A percentile compares a stretch with the other conserved stretches of the same genome.
phyloP scores from a whole-genome alignment of 345 rosid species.

The Hypericum perforatum region DNA sequence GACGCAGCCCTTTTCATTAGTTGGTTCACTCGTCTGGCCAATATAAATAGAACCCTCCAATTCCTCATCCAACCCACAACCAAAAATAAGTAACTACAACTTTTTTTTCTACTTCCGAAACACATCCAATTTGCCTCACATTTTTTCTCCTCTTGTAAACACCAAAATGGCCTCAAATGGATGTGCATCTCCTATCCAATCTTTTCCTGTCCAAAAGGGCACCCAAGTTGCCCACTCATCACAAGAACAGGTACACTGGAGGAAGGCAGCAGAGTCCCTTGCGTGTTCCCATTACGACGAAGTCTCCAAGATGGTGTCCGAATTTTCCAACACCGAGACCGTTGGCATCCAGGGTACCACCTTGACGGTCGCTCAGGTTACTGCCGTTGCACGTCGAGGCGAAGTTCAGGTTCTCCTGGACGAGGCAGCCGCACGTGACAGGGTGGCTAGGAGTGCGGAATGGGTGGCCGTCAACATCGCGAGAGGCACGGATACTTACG shows the following conservation, averaged over 20 bases:
- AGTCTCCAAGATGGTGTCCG: conserved; percentile 23
- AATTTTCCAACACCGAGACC: conserved; percentile 15
- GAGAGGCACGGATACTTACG: conserved; percentile 35
- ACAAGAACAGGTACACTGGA: conserved; percentile 16
- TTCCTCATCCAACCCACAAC: neutral
- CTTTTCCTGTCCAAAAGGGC: too few species aligned
- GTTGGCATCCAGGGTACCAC: conserved; percentile 31
- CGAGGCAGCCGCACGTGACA: conserved; percentile 23
- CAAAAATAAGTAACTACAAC: too few species aligned
- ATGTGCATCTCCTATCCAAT: too few species aligned
- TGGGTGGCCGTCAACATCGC: conserved; percentile 33
- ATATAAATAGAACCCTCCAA: neutral
- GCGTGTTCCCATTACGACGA: conserved; percentile 25
- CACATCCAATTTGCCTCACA: too few species aligned
- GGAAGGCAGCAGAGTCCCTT: conserved; percentile 25
- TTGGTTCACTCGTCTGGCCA: neutral
- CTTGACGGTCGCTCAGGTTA: conserved; percentile 35
- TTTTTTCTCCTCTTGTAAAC: too few species aligned
- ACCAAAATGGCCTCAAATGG: too few species aligned
- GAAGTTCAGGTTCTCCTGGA: conserved; percentile 20
- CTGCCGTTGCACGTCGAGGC: conserved; percentile 24
- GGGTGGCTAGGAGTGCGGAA: conserved; percentile 24
- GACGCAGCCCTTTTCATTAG: neutral
- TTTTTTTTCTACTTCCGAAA: too few species aligned
- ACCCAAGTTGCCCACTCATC: too few species aligned